Percentiles rank a stretch among this genome's conserved stretches.
phyloP scores from a whole-genome alignment of 345 rosid genomes.

The Citrus australasica region DNA sequence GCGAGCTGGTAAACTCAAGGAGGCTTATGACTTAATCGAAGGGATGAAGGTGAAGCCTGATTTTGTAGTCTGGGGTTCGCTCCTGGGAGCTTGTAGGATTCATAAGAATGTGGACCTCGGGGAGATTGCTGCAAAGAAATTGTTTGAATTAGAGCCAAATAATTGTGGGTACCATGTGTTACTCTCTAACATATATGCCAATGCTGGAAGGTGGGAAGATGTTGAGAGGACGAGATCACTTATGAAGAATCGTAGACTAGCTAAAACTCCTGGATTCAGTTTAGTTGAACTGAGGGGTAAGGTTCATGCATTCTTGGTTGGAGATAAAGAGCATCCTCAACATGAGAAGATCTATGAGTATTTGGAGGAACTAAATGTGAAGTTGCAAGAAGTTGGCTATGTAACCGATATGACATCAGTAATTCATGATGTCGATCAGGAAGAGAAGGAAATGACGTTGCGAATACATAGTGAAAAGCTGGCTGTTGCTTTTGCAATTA shows the following conservation, averaged over 20 bases:
- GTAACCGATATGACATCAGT: slow-evolving; percentile 63
- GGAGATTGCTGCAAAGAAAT: slow-evolving; percentile 53
- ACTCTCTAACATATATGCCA: slow-evolving; percentile 82
- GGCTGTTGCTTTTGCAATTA: slow-evolving; percentile 79
- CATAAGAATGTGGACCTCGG: slow-evolving; percentile 88
- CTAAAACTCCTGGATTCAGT: slow-evolving; percentile 81
- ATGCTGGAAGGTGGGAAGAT: slow-evolving; percentile 86
- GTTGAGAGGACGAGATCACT: slow-evolving; percentile 63
- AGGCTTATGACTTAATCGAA: slow-evolving; percentile 63
- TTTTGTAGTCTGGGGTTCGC: slow-evolving; percentile 77
- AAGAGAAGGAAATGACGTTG: slow-evolving; percentile 73
- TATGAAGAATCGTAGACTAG: slow-evolving; percentile 56
- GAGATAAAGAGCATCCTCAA: slow-evolving; percentile 79
- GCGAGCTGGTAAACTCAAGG: slow-evolving; percentile 62
- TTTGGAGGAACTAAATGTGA: slow-evolving; percentile 46
- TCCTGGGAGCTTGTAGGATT: slow-evolving; percentile 82
- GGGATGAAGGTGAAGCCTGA: slow-evolving; percentile 81
- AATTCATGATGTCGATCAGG: slow-evolving; percentile 66
- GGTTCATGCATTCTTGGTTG: slow-evolving; percentile 74
- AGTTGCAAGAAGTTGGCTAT: slow-evolving; percentile 69
- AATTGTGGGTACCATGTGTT: slow-evolving; percentile 78
- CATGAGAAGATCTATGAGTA: slow-evolving; percentile 49
- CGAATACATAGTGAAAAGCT: slow-evolving; percentile 84
- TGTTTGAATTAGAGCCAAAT: slow-evolving; percentile 64
- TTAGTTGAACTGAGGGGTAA: slow-evolving; percentile 70